Percentiles rank a stretch among this genome's conserved stretches.
Evolutionary conservation across 2,329 filamentous ascomycete genomes (phyloP).

Genomic region (Lachnellula occidentalis): DNA sequence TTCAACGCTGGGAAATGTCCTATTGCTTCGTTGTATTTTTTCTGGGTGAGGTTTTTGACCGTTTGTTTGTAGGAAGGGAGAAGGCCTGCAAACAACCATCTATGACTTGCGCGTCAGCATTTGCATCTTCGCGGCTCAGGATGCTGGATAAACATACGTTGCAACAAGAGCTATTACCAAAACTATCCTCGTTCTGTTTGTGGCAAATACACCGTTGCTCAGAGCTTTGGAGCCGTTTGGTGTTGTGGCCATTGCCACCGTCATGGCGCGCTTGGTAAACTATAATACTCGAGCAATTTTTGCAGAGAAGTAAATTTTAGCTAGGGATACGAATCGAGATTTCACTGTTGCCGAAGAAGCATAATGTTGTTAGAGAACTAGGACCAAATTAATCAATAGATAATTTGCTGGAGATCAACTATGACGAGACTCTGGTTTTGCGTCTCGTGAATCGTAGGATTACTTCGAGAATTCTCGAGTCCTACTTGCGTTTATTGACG

Average conservation of each 20-base stretch:
- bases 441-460: no score
- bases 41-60: conserved; percentile 33
- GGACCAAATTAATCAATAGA: background rate
- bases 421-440: no score
- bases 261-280: background rate
- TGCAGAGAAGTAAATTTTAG: background rate
- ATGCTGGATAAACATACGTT: conserved; percentile 19
- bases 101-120: conserved; percentile 20
- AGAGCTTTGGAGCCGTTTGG: conserved; percentile 8
- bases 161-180: conserved; percentile 22
- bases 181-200: conserved; percentile 22
- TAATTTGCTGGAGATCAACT: background rate
- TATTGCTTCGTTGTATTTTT: conserved; percentile 22
- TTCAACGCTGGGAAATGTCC: conserved; percentile 27
- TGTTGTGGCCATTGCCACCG: background rate
- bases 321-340: background rate
- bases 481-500: no score
- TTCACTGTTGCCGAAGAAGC: background rate
- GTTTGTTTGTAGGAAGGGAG: conserved; percentile 40
- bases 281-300: background rate
- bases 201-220: conserved; percentile 19
- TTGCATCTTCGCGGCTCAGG: background rate
- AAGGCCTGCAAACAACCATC: conserved; percentile 44
- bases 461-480: no score
- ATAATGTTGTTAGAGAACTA: background rate